Base-by-base conservation (phyloP, 768 basidiomycete species). In the Tylopilus felleus region DNA sequence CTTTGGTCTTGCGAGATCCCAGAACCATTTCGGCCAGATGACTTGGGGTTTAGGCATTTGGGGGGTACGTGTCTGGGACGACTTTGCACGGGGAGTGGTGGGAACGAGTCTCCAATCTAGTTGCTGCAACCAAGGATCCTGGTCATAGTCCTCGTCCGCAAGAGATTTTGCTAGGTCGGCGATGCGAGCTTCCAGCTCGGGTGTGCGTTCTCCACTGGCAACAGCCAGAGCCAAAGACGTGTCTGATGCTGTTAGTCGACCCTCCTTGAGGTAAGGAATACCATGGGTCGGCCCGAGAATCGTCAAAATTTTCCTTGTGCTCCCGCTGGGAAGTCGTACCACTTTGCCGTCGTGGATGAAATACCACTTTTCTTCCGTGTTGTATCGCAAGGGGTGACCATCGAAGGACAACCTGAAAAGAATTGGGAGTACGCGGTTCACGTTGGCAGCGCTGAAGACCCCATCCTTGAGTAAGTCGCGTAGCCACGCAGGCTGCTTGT, bases 1-100 rank as follows among this genome's bases (percentile, higher is more conserved):
- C 72, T 81, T 87, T 4, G 87, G 90, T 61, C 77, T 84, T 3
- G 86, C 76, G 4, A 92, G 80, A 23, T 98, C 94, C 90, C 88
- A 93, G 65, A 91, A 99, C 97, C 97, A 98, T 67, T 91, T 90
- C 1, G 95, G 96, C 93, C 95, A 98, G n/a, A 76, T 51, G 0
- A 85, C 78, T 12, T 77, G 77, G 4, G 74, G 73, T 59, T 74
- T 76, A 1, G 62, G 47, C 44, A 49, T 35, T 64, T 74, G 55
- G 21, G 62, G 51, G 19, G 49, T 21, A 33, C 49, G 19, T 23
- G 46, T 19, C 23, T 21, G 39, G 19, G 49, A 43, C 19, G 47
- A 21, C 29, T 47, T 49, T n/a, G 41, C n/a, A 31, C 25, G 45
- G 14, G 53, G 44, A 27, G 36, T 49, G n/a, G 43, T 51, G 8